Evolutionary conservation across 495 filamentous ascomycete species (phyloP), one percentile per base, ranked within the genome.

Genomic region (Paragyromitra xinjiangensis): DNA sequence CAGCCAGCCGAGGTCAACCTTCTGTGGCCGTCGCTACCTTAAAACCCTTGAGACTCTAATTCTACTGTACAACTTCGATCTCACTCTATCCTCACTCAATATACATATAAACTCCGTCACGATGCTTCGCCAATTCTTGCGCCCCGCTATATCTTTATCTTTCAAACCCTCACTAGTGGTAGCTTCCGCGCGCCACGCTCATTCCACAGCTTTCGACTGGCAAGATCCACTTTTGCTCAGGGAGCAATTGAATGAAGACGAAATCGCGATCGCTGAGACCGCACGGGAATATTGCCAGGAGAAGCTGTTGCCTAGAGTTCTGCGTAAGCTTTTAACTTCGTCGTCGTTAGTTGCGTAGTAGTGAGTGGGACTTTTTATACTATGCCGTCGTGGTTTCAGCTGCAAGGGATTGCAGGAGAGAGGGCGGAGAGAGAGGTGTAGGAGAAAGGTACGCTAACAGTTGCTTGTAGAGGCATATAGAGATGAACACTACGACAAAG

Each of bases 201-300:
- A 79, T 24, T 66, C 66, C 6, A 71, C 66, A 55, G 8, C 63
- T 82, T 98, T 98, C 84, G 89, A 95, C 83, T 99, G 95, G 96
- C 88, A 96, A 82, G 96, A 99, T 83, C 95, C 95, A 12, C 86
- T 98, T 45, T 87, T 85, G 37, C 87, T 92, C 11, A 89, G 89
- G 73, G 91, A 89, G 74, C 84, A 95, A 34, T 89, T 92, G 77
- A 96, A 93, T 11, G 92, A 94, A 80, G 96, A 99, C 69, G 95
- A 99, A 83, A 81, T 94, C 77, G 93, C 94, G 11, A 92, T 98
- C 64, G 87, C 92, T 34, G 94, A 97, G 73, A 97, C 92, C 1
- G 94, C 94, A 29, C 90, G 94, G 78, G 87, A 92, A 68, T 99
- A 98, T 81, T 98, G 94, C 83, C 96, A 98, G 84, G 94, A 97